Evolutionary conservation across 306 rosid species (phyloP).

Genomic region (Lathyrus oleraceus): DNA sequence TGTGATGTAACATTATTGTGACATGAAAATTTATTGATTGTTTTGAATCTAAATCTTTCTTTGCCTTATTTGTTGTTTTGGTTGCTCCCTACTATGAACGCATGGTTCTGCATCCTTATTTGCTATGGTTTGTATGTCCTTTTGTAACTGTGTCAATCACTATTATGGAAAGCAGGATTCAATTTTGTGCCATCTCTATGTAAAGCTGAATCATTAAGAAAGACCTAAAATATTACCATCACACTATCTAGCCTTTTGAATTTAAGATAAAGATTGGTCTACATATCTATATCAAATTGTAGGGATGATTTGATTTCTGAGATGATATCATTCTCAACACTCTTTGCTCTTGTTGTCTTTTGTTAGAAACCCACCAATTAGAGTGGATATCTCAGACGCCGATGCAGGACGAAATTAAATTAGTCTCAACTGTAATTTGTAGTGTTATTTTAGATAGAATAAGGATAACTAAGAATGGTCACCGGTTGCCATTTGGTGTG

Average conservation of each 20-base stretch:
- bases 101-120: slow-evolving; percentile 1
- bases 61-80: slow-evolving; percentile 9
- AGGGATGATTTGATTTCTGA: too few relatives aligned
- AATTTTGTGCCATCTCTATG: slow-evolving; percentile 7
- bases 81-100: slow-evolving; percentile 15
- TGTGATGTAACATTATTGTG: slow-evolving; percentile 38
- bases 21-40: slow-evolving; percentile 34
- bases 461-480: too few relatives aligned
- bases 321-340: too few relatives aligned
- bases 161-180: background rate
- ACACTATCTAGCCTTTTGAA: background rate
- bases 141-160: background rate
- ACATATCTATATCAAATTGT: too few relatives aligned
- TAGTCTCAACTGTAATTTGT: too few relatives aligned
- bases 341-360: too few relatives aligned
- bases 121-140: slow-evolving; percentile 3
- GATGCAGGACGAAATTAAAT: too few relatives aligned
- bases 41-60: slow-evolving; percentile 25
- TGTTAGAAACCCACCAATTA: too few relatives aligned
- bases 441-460: too few relatives aligned
- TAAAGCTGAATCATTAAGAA: background rate
- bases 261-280: background rate
- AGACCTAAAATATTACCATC: background rate
- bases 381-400: too few relatives aligned
- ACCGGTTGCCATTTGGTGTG: too few relatives aligned